Evolutionary conservation across 768 basidiomycete species (phyloP).

Genomic region (Tylopilus rubrobrunneus): DNA sequence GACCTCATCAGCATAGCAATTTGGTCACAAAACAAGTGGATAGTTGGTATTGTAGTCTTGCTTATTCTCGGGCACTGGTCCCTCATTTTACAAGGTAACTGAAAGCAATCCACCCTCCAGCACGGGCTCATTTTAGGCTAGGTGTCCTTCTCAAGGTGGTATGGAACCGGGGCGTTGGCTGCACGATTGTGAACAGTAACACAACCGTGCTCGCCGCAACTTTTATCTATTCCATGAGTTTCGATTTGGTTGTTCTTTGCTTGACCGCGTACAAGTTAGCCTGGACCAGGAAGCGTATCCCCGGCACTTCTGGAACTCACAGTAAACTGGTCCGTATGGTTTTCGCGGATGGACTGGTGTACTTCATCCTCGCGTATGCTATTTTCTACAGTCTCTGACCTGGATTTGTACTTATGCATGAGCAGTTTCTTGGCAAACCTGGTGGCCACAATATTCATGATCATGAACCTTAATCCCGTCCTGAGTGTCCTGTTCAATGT

Average conservation of each 20-base stretch:
- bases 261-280: slow-evolving; percentile 60
- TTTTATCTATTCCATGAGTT: slow-evolving; percentile 75
- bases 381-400: slow-evolving; percentile 7
- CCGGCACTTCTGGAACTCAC: slow-evolving; percentile 23
- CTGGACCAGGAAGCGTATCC: slow-evolving; percentile 17
- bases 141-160: slow-evolving; percentile 56
- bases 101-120: not conserved
- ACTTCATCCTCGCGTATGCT: slow-evolving; percentile 69
- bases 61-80: slow-evolving; percentile 70
- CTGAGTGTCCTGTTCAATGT: slow-evolving; percentile 68
- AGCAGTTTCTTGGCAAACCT: slow-evolving; percentile 39
- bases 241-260: slow-evolving; percentile 58
- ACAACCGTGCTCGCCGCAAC: slow-evolving; percentile 63
- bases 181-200: slow-evolving; percentile 56
- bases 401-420: slow-evolving; percentile 25
- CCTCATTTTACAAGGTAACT: slow-evolving; percentile 57
- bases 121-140: slow-evolving; percentile 18
- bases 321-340: slow-evolving; percentile 59
- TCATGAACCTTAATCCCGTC: slow-evolving; percentile 58
- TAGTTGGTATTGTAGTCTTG: slow-evolving; percentile 47
- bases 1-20: slow-evolving; percentile 50
- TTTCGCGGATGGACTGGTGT: slow-evolving; percentile 69
- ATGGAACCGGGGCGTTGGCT: slow-evolving; percentile 49
- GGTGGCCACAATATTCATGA: slow-evolving; percentile 56
- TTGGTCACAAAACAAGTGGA: slow-evolving; percentile 55